These are phyloP conservation scores for Chenopodium album DNA, from an alignment of 148 eudicot species.

Conservation along the genomic window DNA sequence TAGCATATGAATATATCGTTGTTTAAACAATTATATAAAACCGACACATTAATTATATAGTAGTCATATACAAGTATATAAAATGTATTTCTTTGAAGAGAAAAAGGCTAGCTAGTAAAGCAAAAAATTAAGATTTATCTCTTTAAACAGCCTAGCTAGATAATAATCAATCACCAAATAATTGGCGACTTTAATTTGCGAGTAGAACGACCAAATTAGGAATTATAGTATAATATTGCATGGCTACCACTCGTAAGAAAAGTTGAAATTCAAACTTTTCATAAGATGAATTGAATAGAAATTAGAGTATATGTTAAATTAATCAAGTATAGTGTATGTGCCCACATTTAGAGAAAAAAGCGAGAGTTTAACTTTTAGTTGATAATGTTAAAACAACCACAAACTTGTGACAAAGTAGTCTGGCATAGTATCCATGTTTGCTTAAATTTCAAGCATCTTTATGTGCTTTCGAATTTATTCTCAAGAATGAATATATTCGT, in stretches of 20 bases:
- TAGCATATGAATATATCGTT: too few relatives aligned
- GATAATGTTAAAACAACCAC: conserved; percentile 15
- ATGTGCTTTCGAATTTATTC: conserved; percentile 35
- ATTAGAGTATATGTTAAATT: background rate
- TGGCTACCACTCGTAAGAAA: background rate
- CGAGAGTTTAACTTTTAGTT: conserved; percentile 22
- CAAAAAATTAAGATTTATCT: background rate
- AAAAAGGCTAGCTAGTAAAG: background rate
- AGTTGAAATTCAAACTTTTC: background rate
- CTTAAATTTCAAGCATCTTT: conserved; percentile 36
- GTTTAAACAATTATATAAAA: background rate
- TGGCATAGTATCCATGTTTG: conserved; percentile 31
- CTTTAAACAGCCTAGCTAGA: background rate
- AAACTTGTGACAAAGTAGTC: conserved; percentile 6
- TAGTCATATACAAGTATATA: background rate
- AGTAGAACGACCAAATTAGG: background rate
- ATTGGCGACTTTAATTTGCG: background rate
- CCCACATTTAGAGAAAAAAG: conserved; percentile 3
- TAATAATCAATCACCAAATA: background rate
- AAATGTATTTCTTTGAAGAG: background rate
- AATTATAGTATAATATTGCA: background rate
- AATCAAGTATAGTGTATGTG: background rate
- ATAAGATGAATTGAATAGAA: background rate
- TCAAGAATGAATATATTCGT: conserved; percentile 31
- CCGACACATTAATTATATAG: background rate